Percentiles rank a stretch among this genome's conserved stretches.
Evolutionary conservation across 306 rosid genomes (phyloP).

Genomic region (Fragaria vesca): DNA sequence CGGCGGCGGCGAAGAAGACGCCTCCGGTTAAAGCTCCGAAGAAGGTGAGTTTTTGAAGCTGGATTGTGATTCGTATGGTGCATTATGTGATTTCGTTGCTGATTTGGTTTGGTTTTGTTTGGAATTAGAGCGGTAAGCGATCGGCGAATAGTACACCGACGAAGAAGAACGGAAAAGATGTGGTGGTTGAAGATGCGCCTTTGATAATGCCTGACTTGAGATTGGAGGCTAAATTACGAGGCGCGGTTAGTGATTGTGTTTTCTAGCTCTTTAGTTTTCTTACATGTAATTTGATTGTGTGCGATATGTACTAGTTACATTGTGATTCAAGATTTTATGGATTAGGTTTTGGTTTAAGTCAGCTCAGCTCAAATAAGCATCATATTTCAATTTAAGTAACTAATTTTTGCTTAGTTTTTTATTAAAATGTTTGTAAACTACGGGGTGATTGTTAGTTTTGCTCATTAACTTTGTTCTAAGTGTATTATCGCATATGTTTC

Average conservation of each 20-base stretch:
- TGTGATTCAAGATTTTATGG: background rate
- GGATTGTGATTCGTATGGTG: background rate
- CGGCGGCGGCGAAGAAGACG: conserved; percentile 37
- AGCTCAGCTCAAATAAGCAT: background rate
- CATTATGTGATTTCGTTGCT: background rate
- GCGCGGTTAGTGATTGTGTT: conserved; percentile 51
- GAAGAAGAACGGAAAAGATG: conserved; percentile 37
- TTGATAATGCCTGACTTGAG: conserved; percentile 51
- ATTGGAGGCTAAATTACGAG: conserved; percentile 56
- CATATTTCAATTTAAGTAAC: background rate
- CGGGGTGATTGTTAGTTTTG: conserved; percentile 8
- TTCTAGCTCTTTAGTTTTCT: background rate
- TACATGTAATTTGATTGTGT: background rate
- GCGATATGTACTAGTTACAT: background rate
- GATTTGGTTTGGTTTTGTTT: background rate
- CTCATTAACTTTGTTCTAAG: conserved; percentile 9
- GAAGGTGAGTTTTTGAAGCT: conserved; percentile 36
- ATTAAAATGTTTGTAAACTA: background rate
- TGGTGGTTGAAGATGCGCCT: conserved; percentile 31
- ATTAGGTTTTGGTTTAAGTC: background rate
- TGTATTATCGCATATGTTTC: conserved; percentile 6
- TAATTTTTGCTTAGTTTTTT: background rate
- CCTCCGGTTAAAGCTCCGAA: conserved; percentile 43
- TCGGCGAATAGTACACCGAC: conserved; percentile 41
- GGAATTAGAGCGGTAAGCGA: conserved; percentile 18